A percentile compares a stretch with the other conserved stretches of the same genome.
phyloP scores from a whole-genome alignment of 1,284 basidiomycete genomes.

The Serendipita sp. region DNA sequence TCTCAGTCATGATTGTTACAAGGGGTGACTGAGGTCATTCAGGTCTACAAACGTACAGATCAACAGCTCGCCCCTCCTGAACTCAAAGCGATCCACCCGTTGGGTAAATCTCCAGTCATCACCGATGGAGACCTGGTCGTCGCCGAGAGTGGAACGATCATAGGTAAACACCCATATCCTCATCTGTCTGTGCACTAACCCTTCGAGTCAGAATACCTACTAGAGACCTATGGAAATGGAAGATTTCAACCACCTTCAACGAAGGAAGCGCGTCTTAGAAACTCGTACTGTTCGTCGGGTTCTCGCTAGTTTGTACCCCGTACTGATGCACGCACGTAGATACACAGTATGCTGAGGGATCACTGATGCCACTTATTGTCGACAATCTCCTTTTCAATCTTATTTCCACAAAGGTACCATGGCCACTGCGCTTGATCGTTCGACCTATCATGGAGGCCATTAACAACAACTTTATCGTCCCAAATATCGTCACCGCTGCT shows the following conservation, averaged over 20 bases:
- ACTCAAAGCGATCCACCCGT: constrained; percentile 26
- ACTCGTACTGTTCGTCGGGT: background rate
- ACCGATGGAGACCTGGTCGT: constrained; percentile 29
- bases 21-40: constrained; percentile 9
- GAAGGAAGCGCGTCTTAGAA: constrained; percentile 17
- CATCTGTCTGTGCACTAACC: background rate
- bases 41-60: constrained; percentile 27
- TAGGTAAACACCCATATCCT: constrained; percentile 12
- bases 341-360: constrained; percentile 28
- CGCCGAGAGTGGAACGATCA: constrained; percentile 35
- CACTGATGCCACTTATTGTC: constrained; percentile 26
- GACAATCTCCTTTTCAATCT: constrained; percentile 23
- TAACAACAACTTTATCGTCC: constrained; percentile 18
- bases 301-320: constrained; percentile 14
- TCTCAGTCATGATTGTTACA: constrained; percentile 26
- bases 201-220: constrained; percentile 24
- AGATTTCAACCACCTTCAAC: constrained; percentile 20
- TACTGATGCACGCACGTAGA: constrained; percentile 15
- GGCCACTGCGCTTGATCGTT: constrained; percentile 25
- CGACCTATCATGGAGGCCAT: constrained; percentile 21
- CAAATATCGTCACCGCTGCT: constrained; percentile 17
- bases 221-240: constrained; percentile 30
- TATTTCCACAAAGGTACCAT: constrained; percentile 23
- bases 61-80: constrained; percentile 28
- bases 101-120: constrained; percentile 36